A percentile compares a stretch with the other conserved stretches of the same genome.
Evolutionary conservation across 2,329 filamentous ascomycete genomes (phyloP).

Genomic region (Colletotrichum noveboracense): DNA sequence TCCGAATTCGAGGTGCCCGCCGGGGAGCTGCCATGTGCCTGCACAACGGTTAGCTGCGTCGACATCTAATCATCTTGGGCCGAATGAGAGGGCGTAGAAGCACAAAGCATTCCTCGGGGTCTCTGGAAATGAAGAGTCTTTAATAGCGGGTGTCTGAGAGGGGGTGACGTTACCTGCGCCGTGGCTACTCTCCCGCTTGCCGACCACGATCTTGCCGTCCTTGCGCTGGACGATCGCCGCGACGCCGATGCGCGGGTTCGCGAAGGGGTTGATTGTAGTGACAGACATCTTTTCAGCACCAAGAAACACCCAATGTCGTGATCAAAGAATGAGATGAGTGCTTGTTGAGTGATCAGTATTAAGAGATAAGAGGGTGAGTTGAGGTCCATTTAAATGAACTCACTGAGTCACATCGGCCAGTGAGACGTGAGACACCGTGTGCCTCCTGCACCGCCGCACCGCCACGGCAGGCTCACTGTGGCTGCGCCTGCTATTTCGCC

Average conservation of each 20-base stretch:
- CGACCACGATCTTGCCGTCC: slow-evolving; percentile 50
- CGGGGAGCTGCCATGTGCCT: slow-evolving; percentile 72
- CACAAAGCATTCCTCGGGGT: too few relatives aligned
- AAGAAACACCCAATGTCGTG: too few relatives aligned
- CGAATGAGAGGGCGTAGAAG: too few relatives aligned
- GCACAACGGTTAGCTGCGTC: too few relatives aligned
- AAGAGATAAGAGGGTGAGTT: rapidly evolving
- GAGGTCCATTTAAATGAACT: not conserved
- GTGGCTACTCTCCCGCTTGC: slow-evolving; percentile 53
- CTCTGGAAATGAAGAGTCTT: too few relatives aligned
- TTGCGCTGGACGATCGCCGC: slow-evolving; percentile 49
- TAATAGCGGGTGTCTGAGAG: too few relatives aligned
- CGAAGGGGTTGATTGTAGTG: not conserved
- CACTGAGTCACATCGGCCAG: not conserved
- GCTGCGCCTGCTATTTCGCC: not conserved
- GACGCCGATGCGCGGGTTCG: slow-evolving; percentile 51
- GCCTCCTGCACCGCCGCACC: not conserved
- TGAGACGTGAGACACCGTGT: too few relatives aligned
- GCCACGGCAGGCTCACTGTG: not conserved
- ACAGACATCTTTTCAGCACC: not conserved
- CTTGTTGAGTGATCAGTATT: not conserved
- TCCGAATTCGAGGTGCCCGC: slow-evolving; percentile 76
- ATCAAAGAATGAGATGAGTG: rapidly evolving
- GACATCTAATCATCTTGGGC: too few relatives aligned
- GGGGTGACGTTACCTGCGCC: slow-evolving; percentile 44